Percentiles rank a stretch among this genome's conserved stretches.
Conservation (phyloP, 75 land plant genomes). For the Larix kaempferi region DNA sequence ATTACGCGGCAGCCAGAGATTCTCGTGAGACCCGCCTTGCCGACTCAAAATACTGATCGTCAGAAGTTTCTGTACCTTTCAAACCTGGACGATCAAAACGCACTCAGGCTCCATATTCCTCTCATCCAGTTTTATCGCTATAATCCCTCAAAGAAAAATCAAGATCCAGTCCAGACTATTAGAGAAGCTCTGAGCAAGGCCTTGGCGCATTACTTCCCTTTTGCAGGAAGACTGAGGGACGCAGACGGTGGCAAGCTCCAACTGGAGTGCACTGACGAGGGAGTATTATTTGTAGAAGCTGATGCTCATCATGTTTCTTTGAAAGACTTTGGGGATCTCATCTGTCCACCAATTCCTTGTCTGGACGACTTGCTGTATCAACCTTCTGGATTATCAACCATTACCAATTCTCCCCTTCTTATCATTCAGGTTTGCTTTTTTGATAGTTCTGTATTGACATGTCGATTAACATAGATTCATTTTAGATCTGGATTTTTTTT, state of each 20-base stretch:
- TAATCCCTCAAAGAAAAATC: slow-evolving; percentile 1
- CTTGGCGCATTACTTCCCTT: slow-evolving; percentile 55
- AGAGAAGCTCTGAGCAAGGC: slow-evolving; percentile 34
- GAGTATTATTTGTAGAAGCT: slow-evolving; percentile 53
- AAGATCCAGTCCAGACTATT: slow-evolving; percentile 38
- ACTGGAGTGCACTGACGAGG: slow-evolving; percentile 60
- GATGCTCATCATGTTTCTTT: slow-evolving; percentile 22
- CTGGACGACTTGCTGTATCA: slow-evolving; percentile 28
- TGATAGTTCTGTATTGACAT: no score
- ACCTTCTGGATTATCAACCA: slow-evolving; percentile 16
- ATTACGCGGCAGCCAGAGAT: not conserved
- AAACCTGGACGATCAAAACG: slow-evolving; percentile 38
- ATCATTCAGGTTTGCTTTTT: slow-evolving; percentile 31
- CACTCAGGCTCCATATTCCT: slow-evolving; percentile 33
- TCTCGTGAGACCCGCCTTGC: slow-evolving; percentile 18
- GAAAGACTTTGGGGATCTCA: slow-evolving; percentile 21
- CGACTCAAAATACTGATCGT: slow-evolving; percentile 14
- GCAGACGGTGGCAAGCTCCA: slow-evolving; percentile 27
- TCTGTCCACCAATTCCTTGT: slow-evolving; percentile 30
- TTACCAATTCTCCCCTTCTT: slow-evolving; percentile 27
- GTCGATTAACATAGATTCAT: no score
- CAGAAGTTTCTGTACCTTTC: slow-evolving; percentile 27
- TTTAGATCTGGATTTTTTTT: no score
- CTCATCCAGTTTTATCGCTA: slow-evolving; percentile 25
- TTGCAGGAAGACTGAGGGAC: slow-evolving; percentile 52